A percentile compares a stretch with the other conserved stretches of the same genome.
Conservation (phyloP, 345 rosid genomes). For the Lumnitzera littorea region DNA sequence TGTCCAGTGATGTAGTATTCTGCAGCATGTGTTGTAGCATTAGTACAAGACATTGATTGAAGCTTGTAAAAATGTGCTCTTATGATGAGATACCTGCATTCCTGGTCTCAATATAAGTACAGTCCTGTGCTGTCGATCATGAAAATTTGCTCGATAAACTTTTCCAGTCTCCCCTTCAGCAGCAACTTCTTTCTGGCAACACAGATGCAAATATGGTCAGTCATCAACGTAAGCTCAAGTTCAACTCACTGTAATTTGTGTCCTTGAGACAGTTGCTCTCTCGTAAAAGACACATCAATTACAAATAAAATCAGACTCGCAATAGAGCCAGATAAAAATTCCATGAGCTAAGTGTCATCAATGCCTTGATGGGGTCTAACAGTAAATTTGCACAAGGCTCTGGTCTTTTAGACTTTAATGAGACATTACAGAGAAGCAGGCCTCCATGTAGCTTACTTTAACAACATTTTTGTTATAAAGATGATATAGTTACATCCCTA, state of each 20-base stretch:
- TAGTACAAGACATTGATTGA: slow-evolving; percentile 1
- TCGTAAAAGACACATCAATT: no score
- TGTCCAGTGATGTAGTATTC: slow-evolving; percentile 69
- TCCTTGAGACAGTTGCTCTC: neutral
- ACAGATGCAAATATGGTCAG: neutral
- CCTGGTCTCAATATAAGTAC: slow-evolving; percentile 92
- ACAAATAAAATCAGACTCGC: no score
- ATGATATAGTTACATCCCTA: no score
- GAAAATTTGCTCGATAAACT: slow-evolving; percentile 75
- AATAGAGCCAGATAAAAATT: no score
- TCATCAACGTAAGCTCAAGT: neutral
- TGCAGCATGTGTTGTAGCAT: slow-evolving; percentile 21
- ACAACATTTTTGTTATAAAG: no score
- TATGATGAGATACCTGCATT: slow-evolving; percentile 49
- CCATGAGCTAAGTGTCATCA: no score
- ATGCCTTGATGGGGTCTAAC: no score
- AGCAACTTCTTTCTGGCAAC: slow-evolving; percentile 58
- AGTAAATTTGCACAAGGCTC: no score
- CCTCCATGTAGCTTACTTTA: no score
- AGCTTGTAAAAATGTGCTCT: slow-evolving; percentile 4
- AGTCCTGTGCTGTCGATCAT: slow-evolving; percentile 68
- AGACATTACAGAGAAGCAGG: neutral
- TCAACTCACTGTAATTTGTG: neutral
- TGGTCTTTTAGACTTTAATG: neutral
- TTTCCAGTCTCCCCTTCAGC: slow-evolving; percentile 93